phyloP scores from a whole-genome alignment of 1,284 basidiomycete genomes.

The Microbotryum violaceum region DNA sequence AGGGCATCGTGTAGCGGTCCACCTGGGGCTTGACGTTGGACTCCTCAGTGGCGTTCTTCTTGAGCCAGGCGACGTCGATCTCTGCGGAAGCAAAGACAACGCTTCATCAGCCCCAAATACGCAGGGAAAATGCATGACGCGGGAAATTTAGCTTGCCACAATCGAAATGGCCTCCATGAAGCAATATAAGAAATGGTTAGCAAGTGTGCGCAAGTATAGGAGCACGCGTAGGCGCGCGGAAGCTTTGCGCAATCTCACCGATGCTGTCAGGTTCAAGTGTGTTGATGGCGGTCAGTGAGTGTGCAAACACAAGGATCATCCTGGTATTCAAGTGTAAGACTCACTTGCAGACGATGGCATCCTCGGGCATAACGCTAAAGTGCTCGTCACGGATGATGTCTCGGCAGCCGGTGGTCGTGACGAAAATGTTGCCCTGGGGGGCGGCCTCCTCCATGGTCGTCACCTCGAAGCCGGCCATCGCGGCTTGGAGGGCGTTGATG shows the following conservation, averaged over 20 bases:
- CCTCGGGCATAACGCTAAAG: conserved; percentile 91
- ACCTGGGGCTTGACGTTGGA: conserved; percentile 99
- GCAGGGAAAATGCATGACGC: conserved; percentile 38
- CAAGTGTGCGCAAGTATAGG: neutral
- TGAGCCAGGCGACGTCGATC: conserved; percentile 98
- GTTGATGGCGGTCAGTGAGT: too few relatives aligned
- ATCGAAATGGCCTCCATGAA: conserved; percentile 35
- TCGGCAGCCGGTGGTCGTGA: conserved; percentile 97
- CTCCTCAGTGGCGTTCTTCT: conserved; percentile 75
- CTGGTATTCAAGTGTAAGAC: too few relatives aligned
- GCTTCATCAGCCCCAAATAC: too few relatives aligned
- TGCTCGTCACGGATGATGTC: conserved; percentile 94
- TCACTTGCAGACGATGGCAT: conserved; percentile 93
- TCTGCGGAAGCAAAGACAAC: conserved; percentile 45
- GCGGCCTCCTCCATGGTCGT: conserved; percentile 98
- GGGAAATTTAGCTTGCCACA: conserved; percentile 44
- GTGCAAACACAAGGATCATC: too few relatives aligned
- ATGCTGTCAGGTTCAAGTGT: conserved; percentile 16
- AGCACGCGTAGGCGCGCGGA: neutral
- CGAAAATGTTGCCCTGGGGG: conserved; percentile 79
- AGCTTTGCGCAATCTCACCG: neutral
- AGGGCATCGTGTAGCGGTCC: conserved; percentile 89
- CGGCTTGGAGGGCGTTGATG: conserved; percentile 98
- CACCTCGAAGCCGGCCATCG: conserved; percentile 99
- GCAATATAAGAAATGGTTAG: neutral